Base-by-base conservation (phyloP, 768 basidiomycete genomes). In the Russula griseocarnosa region DNA sequence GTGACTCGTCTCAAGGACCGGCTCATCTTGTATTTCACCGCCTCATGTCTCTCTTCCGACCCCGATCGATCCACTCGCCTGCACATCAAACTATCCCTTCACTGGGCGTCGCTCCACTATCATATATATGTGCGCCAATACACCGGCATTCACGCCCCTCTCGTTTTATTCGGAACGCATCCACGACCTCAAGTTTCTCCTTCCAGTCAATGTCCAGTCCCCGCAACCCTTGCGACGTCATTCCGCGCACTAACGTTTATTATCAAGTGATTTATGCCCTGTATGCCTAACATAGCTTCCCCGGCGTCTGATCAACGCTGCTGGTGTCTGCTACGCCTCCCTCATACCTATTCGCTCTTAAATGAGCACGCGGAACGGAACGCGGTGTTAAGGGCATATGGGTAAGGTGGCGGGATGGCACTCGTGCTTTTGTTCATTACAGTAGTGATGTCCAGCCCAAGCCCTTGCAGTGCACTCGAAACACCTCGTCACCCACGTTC, bases 101-200 rank as follows among this genome's bases (percentile, higher is more conserved):
- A 74, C 70, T 89, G 88, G 82, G 87, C 87, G 84, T 79, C 84
- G 86, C 85, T 81, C 82, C 86, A 85, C 84, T 79, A 66, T 67
- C 66, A 54, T 66, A 55, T 57, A 66, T 60, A 62, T 66, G 79
- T 80, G 77, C 78, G 86, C 87, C 87, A 76, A 90, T 72, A 88
- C 89, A 86, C 79, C 73, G 87, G 87, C 84, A 73, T 81, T 82
- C 75, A 76, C 63, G 74, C 68, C 75, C 68, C 75, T 72, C 60
- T 18, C 67, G 70, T 61, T 46, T 42, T 74, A 73, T 73, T 66
- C 70, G 69, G 68, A 71, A 62, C 68, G 69, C 67, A 66, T 28
- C 30, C 62, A 63, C 52, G 34, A 52, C 59, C 65, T 68, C 60
- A 67, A 67, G 58, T 55, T 53, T 59, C 55, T 60, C 38, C 50